Evolutionary conservation across 2,329 filamentous ascomycete genomes (phyloP), one percentile per base, ranked within the genome.

Genomic region (Ustulina deusta): DNA sequence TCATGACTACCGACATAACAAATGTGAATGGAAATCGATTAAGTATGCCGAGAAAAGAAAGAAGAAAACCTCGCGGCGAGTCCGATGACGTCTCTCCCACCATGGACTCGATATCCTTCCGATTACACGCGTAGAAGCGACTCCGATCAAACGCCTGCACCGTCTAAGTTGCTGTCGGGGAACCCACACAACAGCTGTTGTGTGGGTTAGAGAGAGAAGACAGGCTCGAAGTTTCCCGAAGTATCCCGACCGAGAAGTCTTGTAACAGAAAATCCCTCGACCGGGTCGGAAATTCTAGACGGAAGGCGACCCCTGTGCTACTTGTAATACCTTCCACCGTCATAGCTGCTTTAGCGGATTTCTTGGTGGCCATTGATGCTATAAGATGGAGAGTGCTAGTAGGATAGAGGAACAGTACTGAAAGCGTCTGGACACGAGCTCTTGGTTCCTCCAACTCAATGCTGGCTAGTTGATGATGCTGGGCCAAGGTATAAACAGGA

Each of bases 1-100:
- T 70, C 56, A 65, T 66, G 22, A 65, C 63, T 61, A 68, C 34
- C 27, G 29, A 63, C 34, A 48, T 34, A 55, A 60, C 40, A 38
- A 34, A 38, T 38, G 42, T 34, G 29, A 60, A 56, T 40, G 32
- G 51, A 54, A 54, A 42, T 6, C n/a, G 44, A 25, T 15, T 11
- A 52, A 44, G 25, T 15, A 48, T 56, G 54, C 25, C 29, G 60
- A 22, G 6, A 63, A 66, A 63, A 64, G n/a, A 15, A 46, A n/a
- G 56, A 63, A 44, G 29, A 57, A 38, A 56, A 61, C 54, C 48
- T 38, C 67, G 25, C 46, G 49, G 32, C 59, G 63, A 69, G 66
- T 76, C 80, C 80, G 81, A 82, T 83, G 84, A 84, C 87, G 87
- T 90, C 87, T 85, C 87, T 89, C 85, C 85, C 85, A 86, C 83